phyloP scores from a whole-genome alignment of 1,139 yeast species.

The Suhomyces panamericanus region DNA sequence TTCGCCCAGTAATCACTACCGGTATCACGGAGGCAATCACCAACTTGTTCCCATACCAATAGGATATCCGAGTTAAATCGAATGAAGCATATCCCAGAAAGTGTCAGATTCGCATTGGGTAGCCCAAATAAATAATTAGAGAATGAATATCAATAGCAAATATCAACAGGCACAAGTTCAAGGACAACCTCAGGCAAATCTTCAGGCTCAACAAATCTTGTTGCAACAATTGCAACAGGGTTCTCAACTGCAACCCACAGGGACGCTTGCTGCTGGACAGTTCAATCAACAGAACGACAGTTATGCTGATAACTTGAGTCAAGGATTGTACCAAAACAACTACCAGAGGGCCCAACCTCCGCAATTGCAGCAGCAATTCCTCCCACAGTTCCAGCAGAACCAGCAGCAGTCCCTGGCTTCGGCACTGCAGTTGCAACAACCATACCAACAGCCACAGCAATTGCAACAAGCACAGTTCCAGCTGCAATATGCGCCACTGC shows the following conservation, averaged over 20 bases:
- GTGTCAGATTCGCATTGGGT: constrained; percentile 7
- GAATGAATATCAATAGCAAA: constrained; percentile 33
- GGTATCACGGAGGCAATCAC: constrained; percentile 7
- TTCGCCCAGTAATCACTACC: constrained; percentile 1
- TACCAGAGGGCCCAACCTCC: constrained; percentile 33
- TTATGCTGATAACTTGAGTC: constrained; percentile 32
- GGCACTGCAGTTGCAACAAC: constrained; percentile 17
- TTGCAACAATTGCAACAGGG: constrained; percentile 49
- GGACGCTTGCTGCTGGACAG: constrained; percentile 19
- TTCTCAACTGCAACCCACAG: constrained; percentile 20
- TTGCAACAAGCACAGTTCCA: constrained; percentile 29
- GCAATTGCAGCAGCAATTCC: constrained; percentile 26
- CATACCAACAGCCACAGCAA: constrained; percentile 29
- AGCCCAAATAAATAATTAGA: constrained; percentile 6
- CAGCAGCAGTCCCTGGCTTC: constrained; percentile 27
- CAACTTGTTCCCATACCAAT: constrained; percentile 1
- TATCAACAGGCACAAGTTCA: constrained; percentile 35
- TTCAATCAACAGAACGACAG: constrained; percentile 27
- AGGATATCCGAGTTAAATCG: constrained; percentile 2
- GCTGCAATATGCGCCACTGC: constrained; percentile 31
- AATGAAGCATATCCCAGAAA: constrained; percentile 9
- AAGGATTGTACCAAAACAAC: constrained; percentile 34
- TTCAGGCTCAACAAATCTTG: constrained; percentile 48
- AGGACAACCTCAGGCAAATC: constrained; percentile 30
- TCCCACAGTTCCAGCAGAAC: constrained; percentile 31